Percentiles rank a stretch among this genome's conserved stretches.
Conservation (phyloP, 2,329 filamentous ascomycete genomes). For the Alternaria panax region DNA sequence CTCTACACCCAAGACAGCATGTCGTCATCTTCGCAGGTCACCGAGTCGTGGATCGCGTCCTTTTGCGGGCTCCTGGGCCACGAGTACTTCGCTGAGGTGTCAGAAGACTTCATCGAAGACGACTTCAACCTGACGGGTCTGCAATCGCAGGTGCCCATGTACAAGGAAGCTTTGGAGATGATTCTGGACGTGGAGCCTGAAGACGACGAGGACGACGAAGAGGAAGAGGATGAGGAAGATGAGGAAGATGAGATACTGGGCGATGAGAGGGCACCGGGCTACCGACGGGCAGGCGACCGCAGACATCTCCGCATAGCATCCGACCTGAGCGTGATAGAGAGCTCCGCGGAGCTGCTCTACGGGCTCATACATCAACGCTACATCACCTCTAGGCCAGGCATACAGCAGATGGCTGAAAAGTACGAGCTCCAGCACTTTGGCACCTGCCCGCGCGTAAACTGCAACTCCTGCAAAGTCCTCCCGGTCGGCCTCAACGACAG, state of each 20-base stretch:
- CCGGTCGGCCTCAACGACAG: conserved; percentile 95
- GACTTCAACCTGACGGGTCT: conserved; percentile 98
- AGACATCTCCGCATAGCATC: conserved; percentile 87
- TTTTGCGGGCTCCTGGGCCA: conserved; percentile 96
- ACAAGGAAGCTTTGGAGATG: conserved; percentile 99
- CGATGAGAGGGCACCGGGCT: conserved; percentile 65
- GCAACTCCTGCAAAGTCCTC: conserved; percentile 86
- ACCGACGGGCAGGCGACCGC: conserved; percentile 58
- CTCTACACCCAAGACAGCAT: conserved; percentile 45
- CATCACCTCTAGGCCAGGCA: conserved; percentile 93
- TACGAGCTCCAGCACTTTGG: conserved; percentile 98
- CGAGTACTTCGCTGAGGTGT: conserved; percentile 98
- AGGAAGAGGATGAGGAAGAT: conserved; percentile 71
- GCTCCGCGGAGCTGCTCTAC: conserved; percentile 96
- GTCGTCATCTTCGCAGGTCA: conserved; percentile 65
- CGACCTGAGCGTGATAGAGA: conserved; percentile 94
- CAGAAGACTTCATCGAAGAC: conserved; percentile 99
- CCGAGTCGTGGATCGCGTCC: conserved; percentile 96
- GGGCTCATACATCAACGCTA: conserved; percentile 98
- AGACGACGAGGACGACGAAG: conserved; percentile 84
- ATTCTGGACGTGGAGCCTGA: conserved; percentile 98
- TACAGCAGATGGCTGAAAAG: conserved; percentile 99
- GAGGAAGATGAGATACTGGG: conserved; percentile 54
- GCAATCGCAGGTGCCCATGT: conserved; percentile 95
- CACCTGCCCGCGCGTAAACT: conserved; percentile 91